Conservation (phyloP, 2,329 filamentous ascomycete species). For the Bipolaris sorokiniana region DNA sequence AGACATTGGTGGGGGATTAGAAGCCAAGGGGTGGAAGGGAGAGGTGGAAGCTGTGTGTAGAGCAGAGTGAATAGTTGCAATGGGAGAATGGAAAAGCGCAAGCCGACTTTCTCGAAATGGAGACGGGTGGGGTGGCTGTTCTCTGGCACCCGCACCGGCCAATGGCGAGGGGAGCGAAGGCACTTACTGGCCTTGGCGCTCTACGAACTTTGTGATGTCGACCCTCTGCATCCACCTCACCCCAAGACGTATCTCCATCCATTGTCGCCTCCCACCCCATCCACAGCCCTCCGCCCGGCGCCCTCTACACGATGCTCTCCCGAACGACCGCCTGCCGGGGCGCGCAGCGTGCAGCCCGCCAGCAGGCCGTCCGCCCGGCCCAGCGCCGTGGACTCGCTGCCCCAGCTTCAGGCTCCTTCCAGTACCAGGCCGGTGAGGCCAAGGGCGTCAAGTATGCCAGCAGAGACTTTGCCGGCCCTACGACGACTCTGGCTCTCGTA, state of each 20-base stretch:
- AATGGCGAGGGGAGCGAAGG: constrained; percentile 15
- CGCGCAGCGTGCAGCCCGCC: constrained; percentile 67
- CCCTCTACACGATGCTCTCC: constrained; percentile 65
- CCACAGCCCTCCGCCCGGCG: constrained; percentile 47
- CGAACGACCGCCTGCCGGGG: constrained; percentile 68
- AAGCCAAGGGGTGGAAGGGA: not conserved
- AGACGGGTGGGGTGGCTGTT: constrained; percentile 18
- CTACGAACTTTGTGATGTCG: constrained; percentile 18
- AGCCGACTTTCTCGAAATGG: constrained; percentile 10
- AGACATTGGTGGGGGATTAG: constrained; percentile 35
- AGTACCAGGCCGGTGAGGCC: constrained; percentile 86
- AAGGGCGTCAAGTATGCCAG: constrained; percentile 91
- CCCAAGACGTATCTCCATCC: constrained; percentile 42
- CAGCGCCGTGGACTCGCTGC: constrained; percentile 69
- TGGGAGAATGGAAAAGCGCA: constrained; percentile 1
- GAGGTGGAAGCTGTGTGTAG: not conserved
- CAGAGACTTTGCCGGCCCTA: constrained; percentile 85
- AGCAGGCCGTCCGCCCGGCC: constrained; percentile 61
- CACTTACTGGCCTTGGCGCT: constrained; percentile 19
- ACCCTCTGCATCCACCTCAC: constrained; percentile 21
- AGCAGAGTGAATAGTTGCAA: too few species aligned
- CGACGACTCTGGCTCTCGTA: constrained; percentile 88
- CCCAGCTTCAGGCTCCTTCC: constrained; percentile 75
- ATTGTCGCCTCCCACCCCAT: constrained; percentile 60
- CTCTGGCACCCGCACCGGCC: constrained; percentile 5